Percentiles rank a stretch among this genome's conserved stretches.
Conservation (phyloP, 805 yeast genomes). For the Candida sonorensis region DNA sequence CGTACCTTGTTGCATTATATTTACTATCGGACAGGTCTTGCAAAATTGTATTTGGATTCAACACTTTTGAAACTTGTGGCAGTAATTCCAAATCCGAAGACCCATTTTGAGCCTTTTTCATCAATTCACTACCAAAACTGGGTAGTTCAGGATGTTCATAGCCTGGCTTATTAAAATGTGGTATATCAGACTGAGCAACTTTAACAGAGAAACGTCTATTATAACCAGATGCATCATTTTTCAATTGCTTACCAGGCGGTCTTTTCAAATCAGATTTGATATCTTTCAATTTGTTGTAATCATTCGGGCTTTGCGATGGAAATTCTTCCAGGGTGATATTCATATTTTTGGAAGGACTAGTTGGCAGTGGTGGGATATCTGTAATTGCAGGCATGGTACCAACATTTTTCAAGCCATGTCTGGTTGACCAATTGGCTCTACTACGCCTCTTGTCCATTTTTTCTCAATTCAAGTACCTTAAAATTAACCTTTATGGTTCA, state of each 20-base stretch:
- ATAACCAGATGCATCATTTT: conserved; percentile 14
- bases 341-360: not conserved
- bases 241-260: no score
- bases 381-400: not conserved
- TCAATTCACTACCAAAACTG: conserved; percentile 1
- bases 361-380: conserved; percentile 1
- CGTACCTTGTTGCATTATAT: conserved; percentile 43
- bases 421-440: conserved; percentile 24
- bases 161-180: conserved; percentile 1
- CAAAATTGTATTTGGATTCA: conserved; percentile 22
- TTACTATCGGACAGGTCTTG: conserved; percentile 31
- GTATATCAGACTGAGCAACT: conserved; percentile 12
- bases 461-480: not conserved
- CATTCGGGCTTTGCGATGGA: conserved; percentile 1
- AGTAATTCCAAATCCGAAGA: not conserved
- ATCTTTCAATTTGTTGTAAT: not conserved
- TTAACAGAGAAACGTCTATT: conserved; percentile 20
- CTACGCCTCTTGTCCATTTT: conserved; percentile 15
- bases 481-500: no score
- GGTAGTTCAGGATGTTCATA: conserved; percentile 10
- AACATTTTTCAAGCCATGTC: conserved; percentile 1
- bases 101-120: not conserved
- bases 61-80: not conserved
- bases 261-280: no score
- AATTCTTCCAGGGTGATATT: conserved; percentile 1